These are phyloP conservation scores for Angomonas ambiguus DNA, from an alignment of 208 protist species.

Conservation along the genomic window DNA sequence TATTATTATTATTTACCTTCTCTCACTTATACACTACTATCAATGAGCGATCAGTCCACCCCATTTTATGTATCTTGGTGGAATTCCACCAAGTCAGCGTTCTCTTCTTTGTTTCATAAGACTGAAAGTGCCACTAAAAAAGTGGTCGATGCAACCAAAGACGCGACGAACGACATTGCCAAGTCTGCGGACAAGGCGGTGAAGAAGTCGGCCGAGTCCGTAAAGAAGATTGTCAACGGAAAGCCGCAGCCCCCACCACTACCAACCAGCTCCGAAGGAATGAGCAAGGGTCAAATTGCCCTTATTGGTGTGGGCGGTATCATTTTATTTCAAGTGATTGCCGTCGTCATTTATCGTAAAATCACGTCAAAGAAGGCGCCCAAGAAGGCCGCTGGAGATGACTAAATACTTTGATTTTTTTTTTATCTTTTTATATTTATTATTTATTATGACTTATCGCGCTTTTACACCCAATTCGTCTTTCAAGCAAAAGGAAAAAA, in stretches of 20 bases:
- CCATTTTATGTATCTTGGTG: neutral
- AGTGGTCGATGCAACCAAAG: neutral
- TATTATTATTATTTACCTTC: neutral
- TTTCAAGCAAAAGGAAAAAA: too few species aligned
- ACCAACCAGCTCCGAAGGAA: neutral
- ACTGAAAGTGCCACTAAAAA: neutral
- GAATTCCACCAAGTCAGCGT: neutral
- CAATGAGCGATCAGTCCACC: neutral
- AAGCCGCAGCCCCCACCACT: neutral
- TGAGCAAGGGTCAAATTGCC: neutral
- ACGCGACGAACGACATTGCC: neutral
- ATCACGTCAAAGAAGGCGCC: neutral
- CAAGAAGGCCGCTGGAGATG: slow-evolving; percentile 2
- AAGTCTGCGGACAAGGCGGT: neutral
- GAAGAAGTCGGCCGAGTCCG: slow-evolving; percentile 9
- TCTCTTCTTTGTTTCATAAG: neutral
- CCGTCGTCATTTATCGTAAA: neutral
- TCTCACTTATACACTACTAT: neutral
- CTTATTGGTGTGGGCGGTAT: neutral
- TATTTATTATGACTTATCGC: neutral
- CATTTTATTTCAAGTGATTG: neutral
- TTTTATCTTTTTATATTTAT: slow-evolving; percentile 10
- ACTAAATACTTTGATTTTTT: neutral
- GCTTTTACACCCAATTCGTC: neutral
- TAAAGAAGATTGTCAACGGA: slow-evolving; percentile 1